A percentile compares a stretch with the other conserved stretches of the same genome.
Evolutionary conservation across 1,284 basidiomycete species (phyloP).

Genomic region (Pseudozyma sp.): DNA sequence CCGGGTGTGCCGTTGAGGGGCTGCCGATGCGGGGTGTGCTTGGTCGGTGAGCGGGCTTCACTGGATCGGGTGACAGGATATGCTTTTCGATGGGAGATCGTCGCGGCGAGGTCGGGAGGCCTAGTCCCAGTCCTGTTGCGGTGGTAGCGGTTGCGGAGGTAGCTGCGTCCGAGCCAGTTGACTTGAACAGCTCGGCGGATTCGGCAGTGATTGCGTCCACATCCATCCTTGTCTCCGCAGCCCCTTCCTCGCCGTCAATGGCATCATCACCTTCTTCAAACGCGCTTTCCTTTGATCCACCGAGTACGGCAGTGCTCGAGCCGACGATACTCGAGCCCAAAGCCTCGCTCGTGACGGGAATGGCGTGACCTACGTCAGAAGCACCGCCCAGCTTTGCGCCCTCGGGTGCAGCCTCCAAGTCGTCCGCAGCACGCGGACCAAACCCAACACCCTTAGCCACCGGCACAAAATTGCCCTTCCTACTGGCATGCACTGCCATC

Average conservation of each 20-base stretch:
- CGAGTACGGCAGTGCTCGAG: slow-evolving; percentile 17
- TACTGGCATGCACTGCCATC: slow-evolving; percentile 19
- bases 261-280: neutral
- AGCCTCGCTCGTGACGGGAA: slow-evolving; percentile 15
- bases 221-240: slow-evolving; percentile 20
- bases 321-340: neutral
- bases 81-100: slow-evolving; percentile 23
- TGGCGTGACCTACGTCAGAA: slow-evolving; percentile 12
- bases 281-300: neutral
- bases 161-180: slow-evolving; percentile 15
- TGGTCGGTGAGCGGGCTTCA: slow-evolving; percentile 35
- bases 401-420: slow-evolving; percentile 35
- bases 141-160: neutral
- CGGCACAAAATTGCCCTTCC: slow-evolving; percentile 43
- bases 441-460: slow-evolving; percentile 43
- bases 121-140: slow-evolving; percentile 17
- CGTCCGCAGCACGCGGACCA: slow-evolving; percentile 27
- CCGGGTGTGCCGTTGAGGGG: slow-evolving; percentile 15
- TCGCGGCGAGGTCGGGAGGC: slow-evolving; percentile 17
- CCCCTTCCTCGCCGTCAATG: neutral
- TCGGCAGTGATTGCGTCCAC: slow-evolving; percentile 41
- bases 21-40: slow-evolving; percentile 43
- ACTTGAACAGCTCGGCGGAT: slow-evolving; percentile 26
- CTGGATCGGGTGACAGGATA: slow-evolving; percentile 44
- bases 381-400: slow-evolving; percentile 28